Evolutionary conservation across 1,284 basidiomycete genomes (phyloP).

Genomic region (Leccinum huronense): DNA sequence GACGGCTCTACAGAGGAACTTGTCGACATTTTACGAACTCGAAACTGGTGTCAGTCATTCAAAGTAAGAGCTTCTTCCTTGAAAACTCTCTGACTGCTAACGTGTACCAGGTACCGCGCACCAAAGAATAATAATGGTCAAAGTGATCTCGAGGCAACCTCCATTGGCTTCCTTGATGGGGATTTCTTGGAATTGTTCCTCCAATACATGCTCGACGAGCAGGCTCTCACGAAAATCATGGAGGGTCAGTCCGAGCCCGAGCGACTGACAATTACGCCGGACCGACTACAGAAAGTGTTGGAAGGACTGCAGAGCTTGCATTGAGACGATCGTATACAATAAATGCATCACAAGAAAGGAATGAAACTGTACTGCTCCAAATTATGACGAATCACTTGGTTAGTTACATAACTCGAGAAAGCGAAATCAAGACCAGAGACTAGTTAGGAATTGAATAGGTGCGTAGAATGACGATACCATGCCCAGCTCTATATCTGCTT

Average conservation of each 20-base stretch:
- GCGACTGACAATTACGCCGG: constrained; percentile 43
- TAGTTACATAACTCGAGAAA: constrained; percentile 3
- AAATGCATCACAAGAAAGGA: constrained; percentile 19
- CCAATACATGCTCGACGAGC: constrained; percentile 35
- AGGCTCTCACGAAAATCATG: constrained; percentile 47
- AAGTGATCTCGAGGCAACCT: constrained; percentile 52
- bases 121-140: constrained; percentile 56
- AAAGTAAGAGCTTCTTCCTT: constrained; percentile 45
- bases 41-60: constrained; percentile 65
- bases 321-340: constrained; percentile 34
- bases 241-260: constrained; percentile 57
- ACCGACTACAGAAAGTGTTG: constrained; percentile 50
- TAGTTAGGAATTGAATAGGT: constrained; percentile 12
- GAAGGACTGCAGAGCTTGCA: constrained; percentile 66
- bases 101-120: constrained; percentile 57
- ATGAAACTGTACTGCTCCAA: constrained; percentile 16
- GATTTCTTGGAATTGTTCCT: constrained; percentile 80
- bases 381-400: not conserved
- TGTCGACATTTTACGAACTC: constrained; percentile 55
- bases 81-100: not conserved
- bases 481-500: constrained; percentile 17
- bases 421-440: constrained; percentile 24
- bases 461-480: constrained; percentile 8
- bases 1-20: constrained; percentile 76
- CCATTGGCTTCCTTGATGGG: constrained; percentile 85